These are phyloP conservation scores for Chenopodium formosanum DNA, from an alignment of 148 eudicot species.

Conservation along the genomic window DNA sequence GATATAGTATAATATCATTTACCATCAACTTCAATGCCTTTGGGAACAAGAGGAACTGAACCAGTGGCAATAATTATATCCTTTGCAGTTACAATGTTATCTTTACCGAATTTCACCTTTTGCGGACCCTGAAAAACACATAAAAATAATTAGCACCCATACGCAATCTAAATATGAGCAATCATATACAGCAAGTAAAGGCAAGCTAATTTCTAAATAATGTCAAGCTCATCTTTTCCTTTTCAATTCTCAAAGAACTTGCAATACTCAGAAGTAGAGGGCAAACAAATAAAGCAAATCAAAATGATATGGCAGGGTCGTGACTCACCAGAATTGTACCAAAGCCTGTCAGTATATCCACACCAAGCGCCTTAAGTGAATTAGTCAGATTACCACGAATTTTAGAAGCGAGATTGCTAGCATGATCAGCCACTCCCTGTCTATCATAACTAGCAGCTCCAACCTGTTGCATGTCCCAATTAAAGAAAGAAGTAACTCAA, in stretches of 20 bases:
- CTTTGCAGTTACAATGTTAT: conserved; percentile 72
- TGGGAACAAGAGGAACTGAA: conserved; percentile 91
- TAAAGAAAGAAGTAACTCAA: conserved; percentile 2
- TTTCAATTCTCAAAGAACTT: not conserved
- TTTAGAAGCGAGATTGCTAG: conserved; percentile 88
- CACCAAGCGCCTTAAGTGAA: conserved; percentile 90
- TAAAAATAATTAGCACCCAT: not conserved
- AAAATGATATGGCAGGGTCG: conserved; percentile 13
- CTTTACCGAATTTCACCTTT: conserved; percentile 73
- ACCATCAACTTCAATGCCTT: conserved; percentile 99
- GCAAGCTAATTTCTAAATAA: not conserved
- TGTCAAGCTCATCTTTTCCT: not conserved
- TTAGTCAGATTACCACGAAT: conserved; percentile 82
- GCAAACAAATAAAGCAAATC: not conserved
- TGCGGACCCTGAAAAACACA: conserved; percentile 75
- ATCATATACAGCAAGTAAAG: not conserved
- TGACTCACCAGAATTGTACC: conserved; percentile 79
- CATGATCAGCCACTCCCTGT: conserved; percentile 97
- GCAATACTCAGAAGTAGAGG: not conserved
- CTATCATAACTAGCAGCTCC: conserved; percentile 96
- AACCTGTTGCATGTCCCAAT: conserved; percentile 49
- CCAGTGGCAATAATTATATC: conserved; percentile 97
- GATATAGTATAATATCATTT: conserved; percentile 23
- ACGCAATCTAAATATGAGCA: not conserved
- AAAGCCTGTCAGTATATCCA: conserved; percentile 91